Conservation (phyloP, 1,284 basidiomycete genomes). For the Mycena citricolor region DNA sequence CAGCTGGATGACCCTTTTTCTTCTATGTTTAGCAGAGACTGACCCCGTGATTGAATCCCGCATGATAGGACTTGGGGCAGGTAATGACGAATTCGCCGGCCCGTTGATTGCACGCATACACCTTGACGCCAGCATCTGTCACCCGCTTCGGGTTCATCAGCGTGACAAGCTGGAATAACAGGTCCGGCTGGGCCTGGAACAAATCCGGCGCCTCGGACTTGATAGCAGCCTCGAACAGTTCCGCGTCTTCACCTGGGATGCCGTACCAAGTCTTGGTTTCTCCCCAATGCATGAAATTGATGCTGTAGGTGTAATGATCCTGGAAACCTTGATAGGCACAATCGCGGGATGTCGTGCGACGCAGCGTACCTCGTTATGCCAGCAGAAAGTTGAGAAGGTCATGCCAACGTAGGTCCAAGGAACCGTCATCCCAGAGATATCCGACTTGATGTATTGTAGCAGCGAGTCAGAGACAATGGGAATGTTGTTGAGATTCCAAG, state of each 20-base stretch:
- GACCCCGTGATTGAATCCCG: conserved; percentile 97
- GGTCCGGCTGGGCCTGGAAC: conserved; percentile 97
- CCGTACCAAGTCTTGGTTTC: conserved; percentile 99
- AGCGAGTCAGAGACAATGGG: conserved; percentile 88
- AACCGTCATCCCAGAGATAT: conserved; percentile 99
- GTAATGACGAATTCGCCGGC: conserved; percentile 98
- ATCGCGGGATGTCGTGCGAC: conserved; percentile 13
- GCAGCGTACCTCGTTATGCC: conserved; percentile 91
- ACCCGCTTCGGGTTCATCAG: conserved; percentile 95
- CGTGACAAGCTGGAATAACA: conserved; percentile 97
- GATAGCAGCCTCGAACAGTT: conserved; percentile 96
- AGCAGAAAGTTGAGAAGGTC: conserved; percentile 99
- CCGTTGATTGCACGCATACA: conserved; percentile 93
- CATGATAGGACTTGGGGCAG: conserved; percentile 98
- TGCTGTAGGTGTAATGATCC: conserved; percentile 98
- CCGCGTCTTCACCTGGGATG: conserved; percentile 90
- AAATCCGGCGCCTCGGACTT: conserved; percentile 94
- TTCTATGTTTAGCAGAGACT: too few relatives aligned
- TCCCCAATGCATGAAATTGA: conserved; percentile 98
- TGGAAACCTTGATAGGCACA: conserved; percentile 33
- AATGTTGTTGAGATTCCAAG: conserved; percentile 99
- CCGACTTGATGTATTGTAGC: conserved; percentile 93
- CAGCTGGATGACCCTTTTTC: too few relatives aligned
- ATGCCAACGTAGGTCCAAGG: conserved; percentile 99
- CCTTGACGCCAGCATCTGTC: conserved; percentile 87